phyloP scores from a whole-genome alignment of 2,329 filamentous ascomycete species.

The Ceratocystis lukuohia region DNA sequence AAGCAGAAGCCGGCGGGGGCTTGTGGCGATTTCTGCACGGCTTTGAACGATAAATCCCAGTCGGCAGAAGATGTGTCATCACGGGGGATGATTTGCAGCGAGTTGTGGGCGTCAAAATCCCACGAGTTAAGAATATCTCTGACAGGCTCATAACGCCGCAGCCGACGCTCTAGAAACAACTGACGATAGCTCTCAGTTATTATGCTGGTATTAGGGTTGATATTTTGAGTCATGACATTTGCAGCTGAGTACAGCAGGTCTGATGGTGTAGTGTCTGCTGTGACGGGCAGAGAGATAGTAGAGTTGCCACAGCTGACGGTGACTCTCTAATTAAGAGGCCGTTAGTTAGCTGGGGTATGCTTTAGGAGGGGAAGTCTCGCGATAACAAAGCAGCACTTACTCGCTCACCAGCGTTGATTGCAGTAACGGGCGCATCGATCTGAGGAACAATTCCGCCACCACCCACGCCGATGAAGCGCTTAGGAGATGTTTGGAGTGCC shows the following conservation, averaged over 20 bases:
- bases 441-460: constrained; percentile 36
- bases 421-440: constrained; percentile 65
- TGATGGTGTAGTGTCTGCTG: constrained; percentile 56
- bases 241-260: constrained; percentile 60
- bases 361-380: neutral
- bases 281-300: constrained; percentile 58
- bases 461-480: constrained; percentile 31
- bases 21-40: constrained; percentile 44
- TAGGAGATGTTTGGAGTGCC: constrained; percentile 20
- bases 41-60: constrained; percentile 49
- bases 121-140: constrained; percentile 86
- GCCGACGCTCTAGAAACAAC: constrained; percentile 65
- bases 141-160: constrained; percentile 76
- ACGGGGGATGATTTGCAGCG: constrained; percentile 49
- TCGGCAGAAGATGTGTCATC: constrained; percentile 42
- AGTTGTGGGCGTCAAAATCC: constrained; percentile 69
- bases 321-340: constrained; percentile 41
- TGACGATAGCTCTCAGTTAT: constrained; percentile 63
- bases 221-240: constrained; percentile 46
- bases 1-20: constrained; percentile 55
- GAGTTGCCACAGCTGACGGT: constrained; percentile 58
- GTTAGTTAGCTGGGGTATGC: constrained; percentile 7
- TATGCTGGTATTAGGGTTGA: constrained; percentile 54
- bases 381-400: constrained; percentile 34
- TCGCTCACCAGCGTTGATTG: constrained; percentile 66